A percentile compares a stretch with the other conserved stretches of the same genome.
phyloP scores from a whole-genome alignment of 1,284 basidiomycete genomes.

The Hypsizygus ulmarius region DNA sequence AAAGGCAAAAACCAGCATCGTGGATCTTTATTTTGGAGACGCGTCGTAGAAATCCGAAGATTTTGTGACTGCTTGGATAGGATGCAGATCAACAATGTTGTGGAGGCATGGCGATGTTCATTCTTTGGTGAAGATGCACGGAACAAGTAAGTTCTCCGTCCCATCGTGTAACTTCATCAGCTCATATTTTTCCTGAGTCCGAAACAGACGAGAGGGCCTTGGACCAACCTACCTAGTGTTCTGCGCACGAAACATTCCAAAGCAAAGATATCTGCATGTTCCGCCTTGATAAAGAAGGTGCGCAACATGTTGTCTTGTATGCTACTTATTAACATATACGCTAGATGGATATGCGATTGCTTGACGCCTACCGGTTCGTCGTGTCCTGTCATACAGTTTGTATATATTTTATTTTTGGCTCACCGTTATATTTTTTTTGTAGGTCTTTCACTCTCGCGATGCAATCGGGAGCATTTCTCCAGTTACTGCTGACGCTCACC shows the following conservation, averaged over 20 bases:
- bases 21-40: slow-evolving; percentile 67
- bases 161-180: slow-evolving; percentile 5
- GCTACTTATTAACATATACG: background rate
- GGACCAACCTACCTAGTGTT: slow-evolving; percentile 54
- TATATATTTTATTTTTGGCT: slow-evolving; percentile 2
- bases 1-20: slow-evolving; percentile 80
- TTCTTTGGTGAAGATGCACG: slow-evolving; percentile 52
- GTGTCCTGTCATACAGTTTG: background rate
- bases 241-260: slow-evolving; percentile 31
- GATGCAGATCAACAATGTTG: slow-evolving; percentile 37
- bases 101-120: slow-evolving; percentile 49
- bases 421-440: slow-evolving; percentile 7
- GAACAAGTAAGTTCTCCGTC: slow-evolving; percentile 40
- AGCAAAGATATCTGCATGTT: slow-evolving; percentile 24
- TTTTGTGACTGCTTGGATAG: slow-evolving; percentile 50
- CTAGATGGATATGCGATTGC: slow-evolving; percentile 51
- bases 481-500: slow-evolving; percentile 56
- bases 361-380: slow-evolving; percentile 49
- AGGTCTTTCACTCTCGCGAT: slow-evolving; percentile 63
- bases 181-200: slow-evolving; percentile 31
- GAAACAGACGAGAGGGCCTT: slow-evolving; percentile 53
- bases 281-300: slow-evolving; percentile 13
- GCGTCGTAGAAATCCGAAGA: slow-evolving; percentile 57
- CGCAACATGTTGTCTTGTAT: background rate
- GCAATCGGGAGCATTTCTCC: slow-evolving; percentile 70